Evolutionary conservation across 768 basidiomycete genomes (phyloP).

Genomic region (Serpula lacrymans): DNA sequence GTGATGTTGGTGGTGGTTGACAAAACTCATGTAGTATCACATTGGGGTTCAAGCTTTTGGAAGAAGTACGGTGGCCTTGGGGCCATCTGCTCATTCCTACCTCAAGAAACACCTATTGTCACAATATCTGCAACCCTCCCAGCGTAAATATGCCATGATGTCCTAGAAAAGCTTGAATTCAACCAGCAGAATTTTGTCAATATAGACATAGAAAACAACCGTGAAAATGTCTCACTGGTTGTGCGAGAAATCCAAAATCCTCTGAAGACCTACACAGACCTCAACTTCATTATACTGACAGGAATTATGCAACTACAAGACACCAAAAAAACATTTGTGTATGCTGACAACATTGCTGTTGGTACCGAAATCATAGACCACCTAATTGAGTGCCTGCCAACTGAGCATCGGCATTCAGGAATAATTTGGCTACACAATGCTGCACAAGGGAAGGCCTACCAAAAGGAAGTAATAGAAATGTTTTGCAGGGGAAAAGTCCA

Average conservation of each 20-base stretch:
- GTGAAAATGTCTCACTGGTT: conserved; percentile 29
- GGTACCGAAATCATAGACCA: conserved; percentile 24
- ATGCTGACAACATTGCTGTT: conserved; percentile 24
- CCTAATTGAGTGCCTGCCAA: conserved; percentile 14
- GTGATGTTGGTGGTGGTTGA: conserved; percentile 29
- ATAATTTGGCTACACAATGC: conserved; percentile 28
- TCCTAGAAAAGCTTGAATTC: conserved; percentile 26
- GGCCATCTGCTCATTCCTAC: conserved; percentile 26
- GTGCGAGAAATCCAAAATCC: conserved; percentile 32
- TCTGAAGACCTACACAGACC: conserved; percentile 28
- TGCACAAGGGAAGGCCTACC: conserved; percentile 13
- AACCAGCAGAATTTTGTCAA: conserved; percentile 10
- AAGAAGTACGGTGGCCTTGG: conserved; percentile 28
- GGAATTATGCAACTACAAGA: conserved; percentile 6
- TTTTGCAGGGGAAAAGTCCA: conserved; percentile 24
- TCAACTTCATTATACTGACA: conserved; percentile 29
- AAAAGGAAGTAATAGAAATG: conserved; percentile 17
- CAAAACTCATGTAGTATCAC: conserved; percentile 35
- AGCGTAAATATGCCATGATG: conserved; percentile 19
- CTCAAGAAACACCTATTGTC: conserved; percentile 24
- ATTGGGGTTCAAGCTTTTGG: conserved; percentile 34
- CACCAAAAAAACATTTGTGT: conserved; percentile 27
- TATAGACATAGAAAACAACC: conserved; percentile 31
- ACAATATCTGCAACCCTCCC: conserved; percentile 35
- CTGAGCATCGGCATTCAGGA: conserved; percentile 8